Base-by-base conservation (phyloP, 1,284 basidiomycete species). In the Malassezia slooffiae region DNA sequence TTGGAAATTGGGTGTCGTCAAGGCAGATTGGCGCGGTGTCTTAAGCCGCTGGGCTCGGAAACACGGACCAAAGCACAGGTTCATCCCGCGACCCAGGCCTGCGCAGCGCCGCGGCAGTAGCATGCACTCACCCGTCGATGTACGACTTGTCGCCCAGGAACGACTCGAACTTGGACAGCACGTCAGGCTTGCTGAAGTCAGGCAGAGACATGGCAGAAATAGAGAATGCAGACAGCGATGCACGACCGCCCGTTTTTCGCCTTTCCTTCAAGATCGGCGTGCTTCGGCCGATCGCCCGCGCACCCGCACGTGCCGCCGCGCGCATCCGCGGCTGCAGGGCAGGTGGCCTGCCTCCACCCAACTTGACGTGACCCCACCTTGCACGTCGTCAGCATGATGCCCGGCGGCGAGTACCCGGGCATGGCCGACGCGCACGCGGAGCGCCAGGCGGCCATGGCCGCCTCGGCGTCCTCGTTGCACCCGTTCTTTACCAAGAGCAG, bases 31-130 rank as follows among this genome's bases (percentile, higher is more conserved):
- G 51, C 60, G 65, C 60, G 65, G 65, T 60, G 65, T 68, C 65
- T 68, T 68, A 68, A 43, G 65, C 65, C 65, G 60, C 65, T 66
- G 65, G 65, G 57, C 63, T 68, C 65, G 59, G 65, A 67, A 68
- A 68, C 65, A 68, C 65, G 65, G 65, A 68, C 65, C 65, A 67
- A 68, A 65, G 57, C 60, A 50, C 52, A 51, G 35, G 36, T 54
- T 66, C 63, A 67, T 68, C 62, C 54, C 53, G 36, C 32, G 29
- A 38, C n/a, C 26, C 32, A 29, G 16, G 29, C 13, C 41, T 37
- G 9, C 10, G 4, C 2, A 12, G 16, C 15, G 12, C 13, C 4
- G 34, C 24, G 5, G 26, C 40, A 35, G 24, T n/a, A 10, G 4
- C 13, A 50, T 35, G n/a, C n/a, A 60, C 65, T 58, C 58, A 68